Conservation (phyloP, 306 rosid genomes). For the Heteromeles arbutifolia region DNA sequence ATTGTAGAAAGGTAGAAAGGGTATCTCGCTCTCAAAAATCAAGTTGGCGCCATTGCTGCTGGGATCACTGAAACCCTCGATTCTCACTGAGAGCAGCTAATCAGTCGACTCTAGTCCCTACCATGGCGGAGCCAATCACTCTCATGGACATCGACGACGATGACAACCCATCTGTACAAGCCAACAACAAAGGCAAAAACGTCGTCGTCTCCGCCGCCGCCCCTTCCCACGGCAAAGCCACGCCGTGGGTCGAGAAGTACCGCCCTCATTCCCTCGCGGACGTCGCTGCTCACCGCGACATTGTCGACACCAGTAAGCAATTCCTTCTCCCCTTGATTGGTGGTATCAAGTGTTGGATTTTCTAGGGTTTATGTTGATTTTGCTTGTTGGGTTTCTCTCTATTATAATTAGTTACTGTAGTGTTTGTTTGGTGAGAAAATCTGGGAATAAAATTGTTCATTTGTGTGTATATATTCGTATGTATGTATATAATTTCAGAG, state of each 20-base stretch:
- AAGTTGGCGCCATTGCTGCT: conserved; percentile 23
- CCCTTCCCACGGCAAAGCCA: conserved; percentile 35
- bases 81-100: not conserved
- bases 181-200: conserved; percentile 41
- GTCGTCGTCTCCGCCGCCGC: conserved; percentile 18
- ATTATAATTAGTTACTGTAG: not conserved
- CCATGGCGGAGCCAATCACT: conserved; percentile 42
- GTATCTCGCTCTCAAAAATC: not conserved
- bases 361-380: conserved; percentile 12
- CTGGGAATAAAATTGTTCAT: not conserved
- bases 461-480: not conserved
- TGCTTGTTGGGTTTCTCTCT: not conserved
- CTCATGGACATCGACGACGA: conserved; percentile 63
- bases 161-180: conserved; percentile 9
- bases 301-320: conserved; percentile 75
- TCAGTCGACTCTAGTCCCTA: not conserved
- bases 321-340: not conserved
- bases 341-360: not conserved
- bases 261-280: conserved; percentile 92
- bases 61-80: not conserved
- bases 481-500: not conserved
- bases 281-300: conserved; percentile 96
- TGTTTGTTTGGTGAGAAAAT: not conserved
- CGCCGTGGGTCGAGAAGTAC: conserved; percentile 90
- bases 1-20: not conserved